Conservation (phyloP, 495 filamentous ascomycete species). For the Penicillium longicatenatum region DNA sequence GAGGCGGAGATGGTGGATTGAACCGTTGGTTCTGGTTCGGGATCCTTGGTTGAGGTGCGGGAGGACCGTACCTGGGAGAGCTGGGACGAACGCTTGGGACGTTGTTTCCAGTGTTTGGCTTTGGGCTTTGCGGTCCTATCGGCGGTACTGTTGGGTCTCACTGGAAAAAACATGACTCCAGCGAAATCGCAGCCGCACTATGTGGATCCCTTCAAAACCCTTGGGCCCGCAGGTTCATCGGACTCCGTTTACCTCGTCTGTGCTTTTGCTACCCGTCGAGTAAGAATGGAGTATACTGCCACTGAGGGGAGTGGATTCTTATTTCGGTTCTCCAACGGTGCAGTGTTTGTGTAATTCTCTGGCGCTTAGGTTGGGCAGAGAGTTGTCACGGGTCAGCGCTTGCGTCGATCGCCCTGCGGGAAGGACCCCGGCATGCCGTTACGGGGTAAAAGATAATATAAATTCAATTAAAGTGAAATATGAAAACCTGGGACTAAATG, state of each 20-base stretch:
- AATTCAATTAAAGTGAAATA: conserved; percentile 3
- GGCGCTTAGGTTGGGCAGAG: conserved; percentile 39
- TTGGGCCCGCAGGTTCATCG: conserved; percentile 28
- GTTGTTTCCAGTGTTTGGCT: conserved; percentile 32
- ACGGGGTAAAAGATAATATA: conserved; percentile 1
- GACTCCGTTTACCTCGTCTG: conserved; percentile 10
- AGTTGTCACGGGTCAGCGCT: conserved; percentile 21
- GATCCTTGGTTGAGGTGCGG: conserved; percentile 52
- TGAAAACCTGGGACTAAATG: neutral
- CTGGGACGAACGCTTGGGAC: conserved; percentile 39
- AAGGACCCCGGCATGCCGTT: conserved; percentile 20
- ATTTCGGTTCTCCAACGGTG: conserved; percentile 24
- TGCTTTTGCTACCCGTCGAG: conserved; percentile 1
- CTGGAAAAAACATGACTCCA: conserved; percentile 47
- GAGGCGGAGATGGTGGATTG: conserved; percentile 41
- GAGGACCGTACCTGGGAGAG: conserved; percentile 42
- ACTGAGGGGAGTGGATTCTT: conserved; percentile 22
- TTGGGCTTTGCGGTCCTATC: conserved; percentile 35
- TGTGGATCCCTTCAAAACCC: conserved; percentile 25
- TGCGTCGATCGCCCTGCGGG: conserved; percentile 21
- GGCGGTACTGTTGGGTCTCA: conserved; percentile 43
- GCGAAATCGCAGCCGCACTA: conserved; percentile 34
- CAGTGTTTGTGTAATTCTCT: conserved; percentile 15
- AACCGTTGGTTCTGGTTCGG: conserved; percentile 41
- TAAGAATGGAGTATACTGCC: conserved; percentile 9